Base-by-base conservation (phyloP, 345 rosid species). In the Hevea brasiliensis region DNA sequence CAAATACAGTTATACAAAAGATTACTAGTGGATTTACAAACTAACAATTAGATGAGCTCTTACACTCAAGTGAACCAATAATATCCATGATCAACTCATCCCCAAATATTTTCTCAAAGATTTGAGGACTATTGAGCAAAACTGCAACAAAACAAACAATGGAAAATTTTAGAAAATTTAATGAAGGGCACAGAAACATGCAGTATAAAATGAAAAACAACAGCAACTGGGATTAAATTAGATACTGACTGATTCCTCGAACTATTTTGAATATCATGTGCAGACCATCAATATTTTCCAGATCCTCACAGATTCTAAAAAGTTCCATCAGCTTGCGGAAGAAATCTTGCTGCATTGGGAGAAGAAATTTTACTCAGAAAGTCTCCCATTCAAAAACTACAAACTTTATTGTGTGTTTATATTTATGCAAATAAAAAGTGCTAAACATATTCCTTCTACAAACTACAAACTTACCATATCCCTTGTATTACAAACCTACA, bases 41-140 rank as follows among this genome's bases (percentile, higher is more conserved):
- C 58, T 1, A 51, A 55, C 11, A 74, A 54, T 40, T 6, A 23
- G 32, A 68, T 62, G 15, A 35, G 56, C 42, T 78, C 97, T 87
- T 87, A 95, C 99, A 88, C 86, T 92, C 99, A 15, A 95, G 98
- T 72, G 97, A 83, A 65, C 99, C 97, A 47, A 95, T 84, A 67
- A 88, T 79, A 76, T 92, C 92, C 92, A 95, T 87, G 81, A 95
- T 87, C 79, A 90, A 81, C 65, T 88, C 91, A 85, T 92, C 94
- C 81, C 89, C 96, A 66, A 91, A 87, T 66, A 92, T 84, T 83
- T 83, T 90, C 78, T 88, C 96, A 67, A 92, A 88, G 67, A 95
- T 86, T 82, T 85, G 92, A 81, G 85, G 82, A 77, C 84, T 92
- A 74, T 90, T 92, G 73, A 95, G 88, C 73, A 88, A 79, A 83